Base-by-base conservation (phyloP, 176 grass and related monocot species). In the Canna indica region DNA sequence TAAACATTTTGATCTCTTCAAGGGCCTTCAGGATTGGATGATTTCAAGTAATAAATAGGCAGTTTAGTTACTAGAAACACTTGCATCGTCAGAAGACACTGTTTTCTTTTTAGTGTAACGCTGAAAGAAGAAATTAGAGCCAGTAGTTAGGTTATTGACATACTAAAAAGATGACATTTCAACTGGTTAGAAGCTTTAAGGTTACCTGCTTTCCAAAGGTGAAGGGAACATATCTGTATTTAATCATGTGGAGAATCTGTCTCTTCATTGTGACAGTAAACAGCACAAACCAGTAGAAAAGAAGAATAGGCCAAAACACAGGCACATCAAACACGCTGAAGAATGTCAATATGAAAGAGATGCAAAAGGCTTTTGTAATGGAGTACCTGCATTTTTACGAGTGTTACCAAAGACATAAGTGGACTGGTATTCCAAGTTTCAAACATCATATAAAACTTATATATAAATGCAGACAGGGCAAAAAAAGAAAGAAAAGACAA, bases 141-240 rank as follows among this genome's bases (percentile, higher is more conserved):
- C 31, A 24, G 25, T 36, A 15, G 62, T 65, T 18, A 65, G 18
- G 18, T 6, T 11, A 22, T 13, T 9, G 22, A 36, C 20, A 10
- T 31, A 27, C 16, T 16, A 36, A 17, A 15, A 9, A 36, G 36
- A n/a, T 36, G 4, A 50, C 18, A 0, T 16, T 31, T 32, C 18
- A 3, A 24, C 62, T n/a, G 33, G 16, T 10, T 18, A n/a, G 27
- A 22, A 36, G 15, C 20, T 72, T 14, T 73, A 72, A 25, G n/a
- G 24, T 56, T 91, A 87, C 88, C 81, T 87, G 88, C 75, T 91
- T 91, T 42, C 88, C 88, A 33, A 85, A 83, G 79, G 88, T 80
- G 79, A 91, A 91, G 48, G 88, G 88, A 60, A 91, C 78, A 64
- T 91, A 91, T 91, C 75, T 87, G 73, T 91, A 91, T 69, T 85